These are phyloP conservation scores for Tuber brumale DNA, from an alignment of 495 filamentous ascomycete genomes.

Conservation along the genomic window DNA sequence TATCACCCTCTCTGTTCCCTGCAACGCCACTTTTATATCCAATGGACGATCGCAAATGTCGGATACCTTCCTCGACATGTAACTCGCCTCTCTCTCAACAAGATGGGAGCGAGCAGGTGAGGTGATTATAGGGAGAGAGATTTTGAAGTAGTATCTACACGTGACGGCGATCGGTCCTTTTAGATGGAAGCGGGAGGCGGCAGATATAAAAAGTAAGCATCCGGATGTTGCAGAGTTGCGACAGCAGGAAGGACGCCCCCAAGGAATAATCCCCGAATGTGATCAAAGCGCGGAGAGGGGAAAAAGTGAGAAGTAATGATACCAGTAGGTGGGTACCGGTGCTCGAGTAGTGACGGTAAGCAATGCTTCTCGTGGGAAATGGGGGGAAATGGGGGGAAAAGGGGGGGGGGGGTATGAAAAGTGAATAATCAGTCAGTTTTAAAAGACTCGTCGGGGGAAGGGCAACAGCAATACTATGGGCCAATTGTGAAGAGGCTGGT, in stretches of 20 bases:
- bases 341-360: neutral
- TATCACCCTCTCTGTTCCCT: neutral
- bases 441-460: conserved; percentile 16
- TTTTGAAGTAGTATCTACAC: conserved; percentile 30
- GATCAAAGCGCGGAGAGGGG: conserved; percentile 38
- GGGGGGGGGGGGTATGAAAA: conserved; percentile 2
- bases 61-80: neutral
- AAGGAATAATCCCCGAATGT: conserved; percentile 41
- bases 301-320: neutral
- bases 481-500: conserved; percentile 24
- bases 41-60: neutral
- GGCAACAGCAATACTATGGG: neutral
- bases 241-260: conserved; percentile 25
- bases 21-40: neutral
- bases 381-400: no score
- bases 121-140: neutral
- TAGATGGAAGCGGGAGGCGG: conserved; percentile 40
- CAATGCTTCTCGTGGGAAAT: conserved; percentile 11
- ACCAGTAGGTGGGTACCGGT: neutral
- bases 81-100: neutral
- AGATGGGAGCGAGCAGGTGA: neutral
- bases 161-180: conserved; percentile 38
- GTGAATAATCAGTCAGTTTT: neutral
- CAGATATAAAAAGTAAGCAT: conserved; percentile 41
- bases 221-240: conserved; percentile 39